Evolutionary conservation across 306 rosid genomes (phyloP).

Genomic region (Rosa persica): DNA sequence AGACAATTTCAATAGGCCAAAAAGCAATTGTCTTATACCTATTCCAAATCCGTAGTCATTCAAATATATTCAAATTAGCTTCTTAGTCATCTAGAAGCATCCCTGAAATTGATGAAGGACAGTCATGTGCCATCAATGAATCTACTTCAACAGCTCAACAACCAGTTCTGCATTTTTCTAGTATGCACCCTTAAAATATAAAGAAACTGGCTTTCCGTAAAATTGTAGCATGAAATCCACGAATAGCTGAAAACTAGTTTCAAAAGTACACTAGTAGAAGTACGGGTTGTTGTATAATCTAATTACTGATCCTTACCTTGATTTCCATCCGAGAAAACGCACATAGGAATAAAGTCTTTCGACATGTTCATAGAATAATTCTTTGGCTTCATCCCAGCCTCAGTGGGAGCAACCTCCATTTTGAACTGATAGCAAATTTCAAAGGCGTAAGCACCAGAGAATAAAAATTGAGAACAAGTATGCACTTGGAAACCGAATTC

Average conservation of each 20-base stretch:
- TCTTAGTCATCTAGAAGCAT: background rate
- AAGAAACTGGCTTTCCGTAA: background rate
- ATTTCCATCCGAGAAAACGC: slow-evolving; percentile 78
- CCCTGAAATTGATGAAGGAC: background rate
- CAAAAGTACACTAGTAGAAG: background rate
- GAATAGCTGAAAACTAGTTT: background rate
- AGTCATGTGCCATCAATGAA: background rate
- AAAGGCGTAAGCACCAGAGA: slow-evolving; percentile 26
- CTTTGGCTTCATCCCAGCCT: slow-evolving; percentile 58
- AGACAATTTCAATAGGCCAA: background rate
- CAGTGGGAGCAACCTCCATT: slow-evolving; percentile 85
- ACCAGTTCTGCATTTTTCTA: background rate
- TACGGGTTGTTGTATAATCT: background rate
- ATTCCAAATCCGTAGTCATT: background rate
- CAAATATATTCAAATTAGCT: background rate
- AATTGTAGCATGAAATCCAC: background rate
- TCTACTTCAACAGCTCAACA: background rate
- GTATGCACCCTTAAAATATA: background rate
- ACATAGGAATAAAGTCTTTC: slow-evolving; percentile 94
- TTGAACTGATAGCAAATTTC: slow-evolving; percentile 59
- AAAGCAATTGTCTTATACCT: background rate
- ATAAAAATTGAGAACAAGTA: background rate
- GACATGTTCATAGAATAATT: slow-evolving; percentile 81
- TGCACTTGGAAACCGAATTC: background rate
- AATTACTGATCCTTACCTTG: slow-evolving; percentile 61